Percentiles rank a stretch among this genome's conserved stretches.
Evolutionary conservation across 2,329 filamentous ascomycete genomes (phyloP).

Genomic region (Penicillium sp.): DNA sequence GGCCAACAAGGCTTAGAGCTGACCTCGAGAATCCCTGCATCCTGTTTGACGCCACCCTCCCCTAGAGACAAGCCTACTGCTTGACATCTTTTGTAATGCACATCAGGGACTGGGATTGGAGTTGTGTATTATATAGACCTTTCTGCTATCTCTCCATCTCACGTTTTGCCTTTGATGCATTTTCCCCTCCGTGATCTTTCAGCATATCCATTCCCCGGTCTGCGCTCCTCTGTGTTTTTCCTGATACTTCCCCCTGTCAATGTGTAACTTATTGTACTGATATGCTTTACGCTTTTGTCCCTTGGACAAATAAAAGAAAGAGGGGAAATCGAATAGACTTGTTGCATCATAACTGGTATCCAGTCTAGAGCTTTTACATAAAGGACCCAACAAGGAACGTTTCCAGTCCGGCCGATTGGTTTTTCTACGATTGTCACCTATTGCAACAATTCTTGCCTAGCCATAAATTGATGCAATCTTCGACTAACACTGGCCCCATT

Average conservation of each 20-base stretch:
- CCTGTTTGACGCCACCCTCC: constrained; percentile 12
- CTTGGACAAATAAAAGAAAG: constrained; percentile 15
- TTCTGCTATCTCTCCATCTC: constrained; percentile 18
- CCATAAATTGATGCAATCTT: constrained; percentile 22
- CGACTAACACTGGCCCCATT: constrained; percentile 14
- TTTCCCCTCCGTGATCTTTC: constrained; percentile 19
- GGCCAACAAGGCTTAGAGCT: constrained; percentile 21
- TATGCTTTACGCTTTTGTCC: constrained; percentile 23
- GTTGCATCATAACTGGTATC: constrained; percentile 16
- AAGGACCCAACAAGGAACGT: no score
- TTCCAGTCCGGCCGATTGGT: neutral
- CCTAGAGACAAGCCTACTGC: constrained; percentile 4
- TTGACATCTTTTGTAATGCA: constrained; percentile 11
- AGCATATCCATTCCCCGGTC: constrained; percentile 26
- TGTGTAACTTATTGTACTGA: constrained; percentile 34
- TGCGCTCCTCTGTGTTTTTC: constrained; percentile 22
- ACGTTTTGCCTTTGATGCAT: constrained; percentile 9
- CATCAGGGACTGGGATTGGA: constrained; percentile 15
- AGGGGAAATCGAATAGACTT: constrained; percentile 32
- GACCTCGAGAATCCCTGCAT: constrained; percentile 10
- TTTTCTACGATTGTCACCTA: neutral
- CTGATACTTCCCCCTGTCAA: constrained; percentile 11
- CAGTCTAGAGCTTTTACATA: neutral
- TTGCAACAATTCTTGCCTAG: neutral
- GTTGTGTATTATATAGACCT: constrained; percentile 30